Evolutionary conservation across 2,329 filamentous ascomycete species (phyloP).

Genomic region (Alternaria arbusti): DNA sequence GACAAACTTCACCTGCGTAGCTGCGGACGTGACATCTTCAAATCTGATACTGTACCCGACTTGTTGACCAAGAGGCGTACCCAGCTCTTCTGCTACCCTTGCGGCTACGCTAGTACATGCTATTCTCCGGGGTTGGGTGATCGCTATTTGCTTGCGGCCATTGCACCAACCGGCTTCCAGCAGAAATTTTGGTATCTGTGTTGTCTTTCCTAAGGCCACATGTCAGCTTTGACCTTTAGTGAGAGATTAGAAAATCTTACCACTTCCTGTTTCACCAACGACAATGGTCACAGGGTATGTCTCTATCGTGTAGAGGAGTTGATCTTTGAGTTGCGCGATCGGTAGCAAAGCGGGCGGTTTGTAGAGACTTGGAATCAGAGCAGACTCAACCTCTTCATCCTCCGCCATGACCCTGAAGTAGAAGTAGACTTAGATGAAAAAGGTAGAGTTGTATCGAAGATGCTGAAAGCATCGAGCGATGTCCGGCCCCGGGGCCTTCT

Average conservation of each 20-base stretch:
- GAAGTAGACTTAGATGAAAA: neutral
- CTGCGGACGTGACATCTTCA: slow-evolving; percentile 86
- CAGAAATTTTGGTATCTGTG: slow-evolving; percentile 91
- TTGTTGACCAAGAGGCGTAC: slow-evolving; percentile 84
- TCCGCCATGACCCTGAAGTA: slow-evolving; percentile 28
- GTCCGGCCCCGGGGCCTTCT: neutral
- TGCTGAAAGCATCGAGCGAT: neutral
- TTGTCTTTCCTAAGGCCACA: slow-evolving; percentile 75
- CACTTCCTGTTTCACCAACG: slow-evolving; percentile 88
- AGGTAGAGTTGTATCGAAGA: neutral
- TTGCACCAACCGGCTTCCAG: slow-evolving; percentile 88
- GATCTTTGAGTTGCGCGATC: slow-evolving; percentile 81
- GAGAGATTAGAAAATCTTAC: neutral
- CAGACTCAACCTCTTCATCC: slow-evolving; percentile 51
- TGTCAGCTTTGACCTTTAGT: neutral
- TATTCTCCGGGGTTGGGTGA: slow-evolving; percentile 68
- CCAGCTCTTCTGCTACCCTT: slow-evolving; percentile 77
- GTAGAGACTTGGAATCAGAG: slow-evolving; percentile 79
- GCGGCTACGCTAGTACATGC: slow-evolving; percentile 52
- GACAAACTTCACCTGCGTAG: slow-evolving; percentile 90
- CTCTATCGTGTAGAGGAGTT: slow-evolving; percentile 84
- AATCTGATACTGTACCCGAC: slow-evolving; percentile 88
- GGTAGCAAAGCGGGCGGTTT: slow-evolving; percentile 84
- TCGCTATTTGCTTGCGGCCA: slow-evolving; percentile 80
- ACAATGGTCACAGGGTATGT: slow-evolving; percentile 84